These are phyloP conservation scores for Arachnomyces sp. DNA, from an alignment of 2,329 filamentous ascomycete genomes.

Conservation along the genomic window DNA sequence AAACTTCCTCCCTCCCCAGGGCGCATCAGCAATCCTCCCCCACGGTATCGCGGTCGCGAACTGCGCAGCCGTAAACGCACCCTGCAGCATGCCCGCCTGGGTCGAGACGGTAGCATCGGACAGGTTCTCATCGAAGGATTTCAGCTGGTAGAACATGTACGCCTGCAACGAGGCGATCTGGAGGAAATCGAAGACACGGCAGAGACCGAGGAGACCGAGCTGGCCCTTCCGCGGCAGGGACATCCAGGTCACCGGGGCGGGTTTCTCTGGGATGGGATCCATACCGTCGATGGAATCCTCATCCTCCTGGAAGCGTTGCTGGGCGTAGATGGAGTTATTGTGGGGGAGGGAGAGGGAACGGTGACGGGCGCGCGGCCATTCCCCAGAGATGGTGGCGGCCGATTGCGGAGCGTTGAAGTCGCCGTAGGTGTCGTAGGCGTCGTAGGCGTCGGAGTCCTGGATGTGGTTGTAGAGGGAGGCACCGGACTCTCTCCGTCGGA, in stretches of 20 bases:
- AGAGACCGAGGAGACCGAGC: constrained; percentile 28
- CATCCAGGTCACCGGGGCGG: constrained; percentile 32
- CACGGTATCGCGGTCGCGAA: constrained; percentile 74
- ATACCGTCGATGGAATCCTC: constrained; percentile 5
- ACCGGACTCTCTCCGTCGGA: constrained; percentile 27
- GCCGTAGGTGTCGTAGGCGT: constrained; percentile 8
- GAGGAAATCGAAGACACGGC: constrained; percentile 34
- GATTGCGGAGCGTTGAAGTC: constrained; percentile 27
- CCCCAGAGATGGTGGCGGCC: constrained; percentile 21
- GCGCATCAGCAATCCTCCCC: constrained; percentile 60
- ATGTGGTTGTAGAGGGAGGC: constrained; percentile 24
- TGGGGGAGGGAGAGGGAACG: constrained; percentile 4
- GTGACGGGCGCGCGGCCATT: constrained; percentile 1
- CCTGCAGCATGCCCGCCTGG: constrained; percentile 67
- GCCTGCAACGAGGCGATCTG: constrained; percentile 39
- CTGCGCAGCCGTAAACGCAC: constrained; percentile 70
- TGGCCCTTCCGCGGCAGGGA: constrained; percentile 31
- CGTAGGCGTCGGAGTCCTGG: constrained; percentile 20
- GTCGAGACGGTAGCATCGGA: constrained; percentile 56
- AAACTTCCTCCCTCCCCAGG: constrained; percentile 61
- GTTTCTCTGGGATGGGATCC: constrained; percentile 10
- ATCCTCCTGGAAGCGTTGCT: constrained; percentile 13
- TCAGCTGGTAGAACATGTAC: constrained; percentile 79
- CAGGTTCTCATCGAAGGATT: constrained; percentile 56
- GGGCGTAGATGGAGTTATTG: constrained; percentile 10